Conservation (phyloP, 2,329 filamentous ascomycete species). For the Verticillium klebahnii region DNA sequence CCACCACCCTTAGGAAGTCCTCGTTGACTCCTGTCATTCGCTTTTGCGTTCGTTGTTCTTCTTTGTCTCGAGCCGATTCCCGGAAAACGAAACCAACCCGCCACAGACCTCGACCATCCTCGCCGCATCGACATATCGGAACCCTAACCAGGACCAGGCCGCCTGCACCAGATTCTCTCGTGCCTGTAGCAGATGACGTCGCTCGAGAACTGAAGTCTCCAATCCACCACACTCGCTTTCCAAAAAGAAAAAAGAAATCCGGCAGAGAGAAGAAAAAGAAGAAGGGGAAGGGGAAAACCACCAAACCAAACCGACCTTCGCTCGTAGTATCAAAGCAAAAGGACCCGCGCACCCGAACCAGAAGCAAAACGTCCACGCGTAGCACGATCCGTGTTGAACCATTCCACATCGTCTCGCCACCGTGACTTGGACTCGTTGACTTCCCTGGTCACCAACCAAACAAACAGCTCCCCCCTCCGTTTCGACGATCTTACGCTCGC, state of each 20-base stretch:
- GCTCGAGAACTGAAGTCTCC: not conserved
- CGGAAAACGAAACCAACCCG: not conserved
- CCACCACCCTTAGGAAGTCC: slow-evolving; percentile 57
- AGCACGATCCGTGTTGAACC: not conserved
- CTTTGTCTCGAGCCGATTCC: slow-evolving; percentile 16
- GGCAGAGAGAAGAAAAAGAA: slow-evolving; percentile 12
- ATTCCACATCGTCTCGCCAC: not conserved
- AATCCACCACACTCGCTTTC: slow-evolving; percentile 24
- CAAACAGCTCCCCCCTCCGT: not conserved
- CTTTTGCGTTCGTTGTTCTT: slow-evolving; percentile 51
- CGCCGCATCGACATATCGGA: slow-evolving; percentile 1
- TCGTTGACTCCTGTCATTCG: slow-evolving; percentile 73
- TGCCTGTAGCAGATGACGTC: not conserved
- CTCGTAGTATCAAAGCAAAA: slow-evolving; percentile 22
- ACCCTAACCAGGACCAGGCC: not conserved
- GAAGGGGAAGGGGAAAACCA: slow-evolving; percentile 12
- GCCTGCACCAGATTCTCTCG: not conserved
- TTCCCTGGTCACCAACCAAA: not conserved
- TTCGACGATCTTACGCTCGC: slow-evolving; percentile 12
- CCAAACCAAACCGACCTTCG: slow-evolving; percentile 28
- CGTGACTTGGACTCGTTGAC: not conserved
- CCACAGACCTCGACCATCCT: not conserved
- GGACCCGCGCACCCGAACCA: not conserved
- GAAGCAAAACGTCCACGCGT: not conserved
- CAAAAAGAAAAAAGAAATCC: slow-evolving; percentile 14